A percentile compares a stretch with the other conserved stretches of the same genome.
Conservation (phyloP, 257 asterid species). For the Cordia subcordata region DNA sequence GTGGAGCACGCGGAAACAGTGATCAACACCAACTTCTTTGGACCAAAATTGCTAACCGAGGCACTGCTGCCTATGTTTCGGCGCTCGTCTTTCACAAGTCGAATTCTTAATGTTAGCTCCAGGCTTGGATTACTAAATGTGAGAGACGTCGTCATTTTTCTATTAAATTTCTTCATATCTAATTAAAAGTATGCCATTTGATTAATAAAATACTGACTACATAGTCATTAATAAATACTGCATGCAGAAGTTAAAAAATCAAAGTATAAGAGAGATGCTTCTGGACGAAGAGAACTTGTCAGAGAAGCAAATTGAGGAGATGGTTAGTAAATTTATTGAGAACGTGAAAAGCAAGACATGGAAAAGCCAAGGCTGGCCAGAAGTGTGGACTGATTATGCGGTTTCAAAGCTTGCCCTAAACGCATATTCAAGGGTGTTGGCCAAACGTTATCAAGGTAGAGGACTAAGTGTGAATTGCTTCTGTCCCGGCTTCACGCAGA, state of each 20-base stretch:
- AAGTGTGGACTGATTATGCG: slow-evolving; percentile 75
- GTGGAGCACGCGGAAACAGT: slow-evolving; percentile 58
- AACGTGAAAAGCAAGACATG: slow-evolving; percentile 52
- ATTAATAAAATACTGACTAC: neutral
- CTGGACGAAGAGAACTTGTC: slow-evolving; percentile 44
- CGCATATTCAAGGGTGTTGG: slow-evolving; percentile 54
- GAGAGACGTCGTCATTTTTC: slow-evolving; percentile 28
- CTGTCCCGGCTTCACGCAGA: slow-evolving; percentile 78
- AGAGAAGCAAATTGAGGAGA: slow-evolving; percentile 38
- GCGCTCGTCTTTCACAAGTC: slow-evolving; percentile 29
- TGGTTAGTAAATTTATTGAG: slow-evolving; percentile 44
- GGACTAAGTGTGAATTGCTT: slow-evolving; percentile 58
- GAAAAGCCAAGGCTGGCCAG: slow-evolving; percentile 69
- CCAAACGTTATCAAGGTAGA: slow-evolving; percentile 30
- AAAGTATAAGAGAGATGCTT: slow-evolving; percentile 33
- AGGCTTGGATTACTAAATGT: slow-evolving; percentile 70
- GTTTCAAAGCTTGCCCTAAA: slow-evolving; percentile 70
- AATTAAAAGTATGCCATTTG: neutral
- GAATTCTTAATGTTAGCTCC: slow-evolving; percentile 72
- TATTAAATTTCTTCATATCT: neutral
- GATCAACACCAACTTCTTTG: slow-evolving; percentile 50
- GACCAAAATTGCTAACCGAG: slow-evolving; percentile 55
- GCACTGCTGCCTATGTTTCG: slow-evolving; percentile 56
- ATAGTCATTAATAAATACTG: neutral
- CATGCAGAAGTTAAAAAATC: slow-evolving; percentile 59